Conservation (phyloP, 2,329 filamentous ascomycete species). For the Phialemoniopsis sp. region DNA sequence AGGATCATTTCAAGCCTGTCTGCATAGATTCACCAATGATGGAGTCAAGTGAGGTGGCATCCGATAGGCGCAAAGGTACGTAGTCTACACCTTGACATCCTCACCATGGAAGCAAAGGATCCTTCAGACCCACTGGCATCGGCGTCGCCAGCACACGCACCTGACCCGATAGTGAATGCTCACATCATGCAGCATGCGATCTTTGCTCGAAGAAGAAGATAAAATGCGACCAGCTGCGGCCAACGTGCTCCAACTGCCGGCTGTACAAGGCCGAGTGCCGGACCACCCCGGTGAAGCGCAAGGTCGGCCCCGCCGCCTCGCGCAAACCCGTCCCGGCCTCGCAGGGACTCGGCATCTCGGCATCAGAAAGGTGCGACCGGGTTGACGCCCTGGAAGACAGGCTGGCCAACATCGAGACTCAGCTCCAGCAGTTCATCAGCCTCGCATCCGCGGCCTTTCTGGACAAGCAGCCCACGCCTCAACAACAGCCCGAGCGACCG, state of each 20-base stretch:
- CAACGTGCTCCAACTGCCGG: conserved; percentile 35
- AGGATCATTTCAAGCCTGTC: too few species aligned
- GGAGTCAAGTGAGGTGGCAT: too few species aligned
- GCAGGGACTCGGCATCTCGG: background rate
- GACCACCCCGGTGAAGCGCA: conserved; percentile 12
- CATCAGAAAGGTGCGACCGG: background rate
- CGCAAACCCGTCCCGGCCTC: background rate
- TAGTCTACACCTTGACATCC: too few species aligned
- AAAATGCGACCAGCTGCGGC: conserved; percentile 37
- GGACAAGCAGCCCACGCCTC: too few species aligned
- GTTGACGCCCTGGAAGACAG: conserved; percentile 14
- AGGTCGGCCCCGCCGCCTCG: conserved; percentile 3
- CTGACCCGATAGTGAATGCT: too few species aligned
- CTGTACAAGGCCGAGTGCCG: conserved; percentile 32
- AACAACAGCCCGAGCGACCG: too few species aligned
- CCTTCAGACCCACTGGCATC: too few species aligned
- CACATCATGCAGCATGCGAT: conserved; percentile 25
- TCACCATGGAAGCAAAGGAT: too few species aligned
- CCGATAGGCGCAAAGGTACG: too few species aligned
- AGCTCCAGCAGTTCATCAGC: conserved; percentile 23
- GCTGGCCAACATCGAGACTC: conserved; percentile 22
- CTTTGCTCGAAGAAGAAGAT: conserved; percentile 40
- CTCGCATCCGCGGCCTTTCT: conserved; percentile 4
- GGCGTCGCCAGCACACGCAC: too few species aligned
- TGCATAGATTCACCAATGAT: too few species aligned